Evolutionary conservation across 2,329 filamentous ascomycete species (phyloP).

Genomic region (Diatrype stigma): DNA sequence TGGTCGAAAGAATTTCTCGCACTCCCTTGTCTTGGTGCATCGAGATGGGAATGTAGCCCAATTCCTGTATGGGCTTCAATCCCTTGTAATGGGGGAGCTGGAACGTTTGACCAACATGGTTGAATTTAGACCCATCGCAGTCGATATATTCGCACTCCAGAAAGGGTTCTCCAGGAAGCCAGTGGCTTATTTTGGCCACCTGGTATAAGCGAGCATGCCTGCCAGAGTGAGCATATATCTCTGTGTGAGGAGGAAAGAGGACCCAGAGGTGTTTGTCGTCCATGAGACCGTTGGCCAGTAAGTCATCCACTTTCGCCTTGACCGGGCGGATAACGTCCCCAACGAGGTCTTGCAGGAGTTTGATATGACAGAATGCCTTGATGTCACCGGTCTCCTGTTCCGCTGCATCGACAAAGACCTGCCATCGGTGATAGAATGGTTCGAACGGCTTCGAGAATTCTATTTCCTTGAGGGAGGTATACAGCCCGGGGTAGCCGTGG

Average conservation of each 20-base stretch:
- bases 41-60: neutral
- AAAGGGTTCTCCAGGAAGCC: neutral
- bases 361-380: neutral
- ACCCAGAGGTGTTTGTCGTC: neutral
- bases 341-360: neutral
- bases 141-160: neutral
- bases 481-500: neutral
- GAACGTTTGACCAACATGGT: neutral
- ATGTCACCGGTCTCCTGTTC: neutral
- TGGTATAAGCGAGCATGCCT: neutral
- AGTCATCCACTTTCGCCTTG: neutral
- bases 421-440: neutral
- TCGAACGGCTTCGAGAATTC: neutral
- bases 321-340: neutral
- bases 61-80: neutral
- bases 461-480: neutral
- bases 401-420: neutral
- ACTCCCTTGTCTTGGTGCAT: neutral
- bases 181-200: neutral
- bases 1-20: neutral
- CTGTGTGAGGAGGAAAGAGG: neutral
- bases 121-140: neutral
- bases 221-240: neutral
- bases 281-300: neutral
- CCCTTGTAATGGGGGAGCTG: neutral